These are phyloP conservation scores for Strobilomyces dryophilus DNA, from an alignment of 768 basidiomycete species.

Conservation along the genomic window DNA sequence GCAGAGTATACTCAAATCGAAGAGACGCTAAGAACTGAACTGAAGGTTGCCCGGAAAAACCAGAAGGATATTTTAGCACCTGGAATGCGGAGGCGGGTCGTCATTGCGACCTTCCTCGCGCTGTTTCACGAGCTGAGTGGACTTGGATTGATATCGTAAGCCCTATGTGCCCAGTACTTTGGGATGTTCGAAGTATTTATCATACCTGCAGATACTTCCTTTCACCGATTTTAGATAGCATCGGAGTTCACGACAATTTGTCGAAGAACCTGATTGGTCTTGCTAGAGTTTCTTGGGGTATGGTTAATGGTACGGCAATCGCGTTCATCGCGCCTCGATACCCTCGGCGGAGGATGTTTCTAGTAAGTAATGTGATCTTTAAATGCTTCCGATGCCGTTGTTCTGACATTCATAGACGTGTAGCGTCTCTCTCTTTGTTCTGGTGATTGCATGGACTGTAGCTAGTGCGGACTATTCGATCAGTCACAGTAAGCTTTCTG, in stretches of 20 bases:
- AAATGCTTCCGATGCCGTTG: not conserved
- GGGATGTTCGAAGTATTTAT: not conserved
- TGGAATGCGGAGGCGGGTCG: slow-evolving; percentile 13
- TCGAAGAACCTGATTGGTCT: slow-evolving; percentile 2
- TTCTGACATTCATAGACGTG: not conserved
- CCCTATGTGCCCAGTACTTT: not conserved
- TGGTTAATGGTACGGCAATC: not conserved
- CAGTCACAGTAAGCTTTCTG: not conserved
- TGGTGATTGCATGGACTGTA: slow-evolving; percentile 3
- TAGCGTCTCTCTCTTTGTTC: slow-evolving; percentile 6
- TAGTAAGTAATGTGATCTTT: slow-evolving; percentile 1
- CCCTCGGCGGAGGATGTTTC: slow-evolving; percentile 7
- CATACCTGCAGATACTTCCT: slow-evolving; percentile 7
- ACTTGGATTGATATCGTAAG: not conserved
- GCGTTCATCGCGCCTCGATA: not conserved
- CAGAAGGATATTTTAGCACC: not conserved
- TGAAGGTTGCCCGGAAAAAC: not conserved
- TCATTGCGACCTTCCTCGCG: slow-evolving; percentile 9
- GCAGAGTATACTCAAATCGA: too few species aligned
- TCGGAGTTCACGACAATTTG: slow-evolving; percentile 7
- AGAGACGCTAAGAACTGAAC: slow-evolving; percentile 40
- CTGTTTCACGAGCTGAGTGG: slow-evolving; percentile 14
- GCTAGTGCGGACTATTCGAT: slow-evolving; percentile 3
- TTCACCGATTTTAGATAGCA: slow-evolving; percentile 6
- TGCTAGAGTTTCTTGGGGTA: slow-evolving; percentile 1